Percentiles rank a stretch among this genome's conserved stretches.
These are phyloP conservation scores for Spongispora temasekensis DNA, from an alignment of 1,284 basidiomycete species.

Conservation along the genomic window DNA sequence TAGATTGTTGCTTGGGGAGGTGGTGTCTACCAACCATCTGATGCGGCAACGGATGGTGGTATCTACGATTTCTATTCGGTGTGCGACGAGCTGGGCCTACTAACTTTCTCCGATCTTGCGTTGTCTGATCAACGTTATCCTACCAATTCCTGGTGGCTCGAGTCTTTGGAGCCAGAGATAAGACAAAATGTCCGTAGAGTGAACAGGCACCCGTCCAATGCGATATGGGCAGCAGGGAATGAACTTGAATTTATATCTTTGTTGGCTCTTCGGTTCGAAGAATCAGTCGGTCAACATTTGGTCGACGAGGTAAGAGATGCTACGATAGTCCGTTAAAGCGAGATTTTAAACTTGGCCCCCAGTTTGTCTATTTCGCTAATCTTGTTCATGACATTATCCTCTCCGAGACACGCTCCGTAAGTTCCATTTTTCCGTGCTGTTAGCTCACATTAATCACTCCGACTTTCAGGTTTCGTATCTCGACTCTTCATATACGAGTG, in stretches of 20 bases:
- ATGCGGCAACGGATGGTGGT: constrained; percentile 43
- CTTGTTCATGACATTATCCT: constrained; percentile 43
- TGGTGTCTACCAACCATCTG: constrained; percentile 52
- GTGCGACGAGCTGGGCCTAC: constrained; percentile 64
- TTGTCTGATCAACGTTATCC: constrained; percentile 64
- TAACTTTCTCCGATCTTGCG: constrained; percentile 63
- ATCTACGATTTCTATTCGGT: constrained; percentile 58
- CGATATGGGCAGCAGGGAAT: constrained; percentile 64
- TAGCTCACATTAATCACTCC: not conserved
- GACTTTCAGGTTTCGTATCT: constrained; percentile 56
- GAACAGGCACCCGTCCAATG: constrained; percentile 31
- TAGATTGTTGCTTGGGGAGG: constrained; percentile 63
- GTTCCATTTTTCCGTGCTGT: constrained; percentile 5
- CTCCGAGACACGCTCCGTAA: constrained; percentile 44
- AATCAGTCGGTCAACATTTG: constrained; percentile 46
- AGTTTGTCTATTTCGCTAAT: constrained; percentile 57
- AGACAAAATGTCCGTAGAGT: constrained; percentile 57
- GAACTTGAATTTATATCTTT: constrained; percentile 62
- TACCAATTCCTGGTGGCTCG: constrained; percentile 32
- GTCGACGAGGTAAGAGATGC: constrained; percentile 45
- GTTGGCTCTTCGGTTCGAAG: no score
- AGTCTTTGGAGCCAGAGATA: constrained; percentile 48
- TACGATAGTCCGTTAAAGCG: not conserved
- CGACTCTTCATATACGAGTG: constrained; percentile 61
- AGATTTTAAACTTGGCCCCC: not conserved